These are phyloP conservation scores for Skeletonema tropicum DNA, from an alignment of 108 stramenopile genomes.

Conservation along the genomic window DNA sequence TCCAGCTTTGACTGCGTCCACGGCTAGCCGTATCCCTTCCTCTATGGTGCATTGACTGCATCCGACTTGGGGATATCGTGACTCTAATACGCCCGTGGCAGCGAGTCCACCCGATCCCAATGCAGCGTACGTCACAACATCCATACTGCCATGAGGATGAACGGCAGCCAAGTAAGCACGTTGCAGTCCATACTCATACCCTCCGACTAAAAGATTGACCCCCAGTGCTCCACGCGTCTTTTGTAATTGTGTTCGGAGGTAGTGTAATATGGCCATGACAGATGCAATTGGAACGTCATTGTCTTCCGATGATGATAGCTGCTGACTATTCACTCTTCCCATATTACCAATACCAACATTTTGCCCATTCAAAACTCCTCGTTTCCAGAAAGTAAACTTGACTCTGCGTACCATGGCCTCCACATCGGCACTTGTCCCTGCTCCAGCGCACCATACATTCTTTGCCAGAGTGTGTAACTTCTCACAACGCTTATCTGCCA, in stretches of 20 bases:
- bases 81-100: slow-evolving; percentile 80
- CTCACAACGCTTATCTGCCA: slow-evolving; percentile 77
- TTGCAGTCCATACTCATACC: slow-evolving; percentile 46
- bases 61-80: slow-evolving; percentile 43
- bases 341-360: slow-evolving; percentile 30
- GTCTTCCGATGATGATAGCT: background rate
- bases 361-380: slow-evolving; percentile 12
- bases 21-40: slow-evolving; percentile 65
- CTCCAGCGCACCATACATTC: slow-evolving; percentile 78
- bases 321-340: background rate
- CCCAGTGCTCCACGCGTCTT: slow-evolving; percentile 58
- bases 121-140: slow-evolving; percentile 76
- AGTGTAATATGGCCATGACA: slow-evolving; percentile 50
- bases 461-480: slow-evolving; percentile 71
- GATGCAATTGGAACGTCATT: slow-evolving; percentile 25
- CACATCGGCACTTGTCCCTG: slow-evolving; percentile 86
- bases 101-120: slow-evolving; percentile 87
- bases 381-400: slow-evolving; percentile 48
- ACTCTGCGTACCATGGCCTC: slow-evolving; percentile 65
- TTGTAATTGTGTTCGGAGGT: slow-evolving; percentile 61
- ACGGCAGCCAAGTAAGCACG: slow-evolving; percentile 63
- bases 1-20: slow-evolving; percentile 72
- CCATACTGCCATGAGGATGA: slow-evolving; percentile 86
- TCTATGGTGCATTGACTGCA: slow-evolving; percentile 49
- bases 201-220: slow-evolving; percentile 80